These are phyloP conservation scores for Fusarium chlamydosporum DNA, from an alignment of 2,329 filamentous ascomycete species.

Conservation along the genomic window DNA sequence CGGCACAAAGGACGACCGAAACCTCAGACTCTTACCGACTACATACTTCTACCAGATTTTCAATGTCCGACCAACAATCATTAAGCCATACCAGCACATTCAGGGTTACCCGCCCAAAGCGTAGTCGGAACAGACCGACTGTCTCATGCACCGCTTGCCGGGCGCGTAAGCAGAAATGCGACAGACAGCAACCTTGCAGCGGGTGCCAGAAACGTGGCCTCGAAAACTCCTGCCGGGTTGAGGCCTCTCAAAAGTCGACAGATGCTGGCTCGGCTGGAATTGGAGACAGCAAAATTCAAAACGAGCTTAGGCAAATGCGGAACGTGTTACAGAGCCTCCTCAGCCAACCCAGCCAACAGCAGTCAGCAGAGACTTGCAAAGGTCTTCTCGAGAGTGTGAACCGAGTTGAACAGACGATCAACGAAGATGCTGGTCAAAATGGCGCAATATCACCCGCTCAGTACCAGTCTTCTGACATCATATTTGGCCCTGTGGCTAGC, in stretches of 20 bases:
- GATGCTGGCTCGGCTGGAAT: neutral
- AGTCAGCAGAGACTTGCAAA: no score
- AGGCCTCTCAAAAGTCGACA: accelerated
- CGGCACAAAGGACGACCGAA: no score
- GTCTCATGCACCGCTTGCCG: conserved; percentile 30
- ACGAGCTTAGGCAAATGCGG: conserved; percentile 33
- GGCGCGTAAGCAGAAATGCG: conserved; percentile 24
- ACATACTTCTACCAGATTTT: no score
- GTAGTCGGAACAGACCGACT: conserved; percentile 3
- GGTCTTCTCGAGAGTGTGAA: neutral
- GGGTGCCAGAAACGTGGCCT: conserved; percentile 13
- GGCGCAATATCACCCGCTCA: no score
- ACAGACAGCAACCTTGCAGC: conserved; percentile 25
- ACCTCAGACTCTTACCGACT: no score
- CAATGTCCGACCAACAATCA: neutral
- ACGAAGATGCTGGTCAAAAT: no score
- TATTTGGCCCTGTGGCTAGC: neutral
- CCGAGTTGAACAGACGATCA: neutral
- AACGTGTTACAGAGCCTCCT: conserved; percentile 7
- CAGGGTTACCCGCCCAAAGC: neutral
- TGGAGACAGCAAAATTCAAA: neutral
- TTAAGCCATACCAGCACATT: conserved; percentile 6
- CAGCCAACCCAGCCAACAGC: neutral
- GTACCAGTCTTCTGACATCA: neutral
- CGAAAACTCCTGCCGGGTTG: conserved; percentile 6